phyloP scores from a whole-genome alignment of 345 rosid species.

The Moringa oleifera region DNA sequence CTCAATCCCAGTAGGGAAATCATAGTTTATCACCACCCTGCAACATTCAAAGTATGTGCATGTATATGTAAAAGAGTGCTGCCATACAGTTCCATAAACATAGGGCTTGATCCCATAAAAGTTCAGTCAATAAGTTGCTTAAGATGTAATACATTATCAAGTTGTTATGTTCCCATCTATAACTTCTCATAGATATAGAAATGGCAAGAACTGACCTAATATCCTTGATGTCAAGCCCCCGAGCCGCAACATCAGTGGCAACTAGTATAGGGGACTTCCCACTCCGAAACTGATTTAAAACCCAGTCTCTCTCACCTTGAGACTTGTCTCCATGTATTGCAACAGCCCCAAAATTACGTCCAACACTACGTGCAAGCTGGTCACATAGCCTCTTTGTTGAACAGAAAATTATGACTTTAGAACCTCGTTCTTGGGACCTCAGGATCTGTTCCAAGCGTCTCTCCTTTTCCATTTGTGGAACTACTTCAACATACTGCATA shows the following conservation, averaged over 20 bases:
- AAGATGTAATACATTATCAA: too few species aligned
- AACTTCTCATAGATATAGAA: neutral
- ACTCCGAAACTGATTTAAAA: slow-evolving; percentile 75
- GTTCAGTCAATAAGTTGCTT: too few species aligned
- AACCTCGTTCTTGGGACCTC: slow-evolving; percentile 84
- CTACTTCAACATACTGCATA: slow-evolving; percentile 82
- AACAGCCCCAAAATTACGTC: slow-evolving; percentile 77
- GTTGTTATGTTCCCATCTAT: neutral
- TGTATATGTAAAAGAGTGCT: neutral
- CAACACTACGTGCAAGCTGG: slow-evolving; percentile 80
- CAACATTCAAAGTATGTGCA: slow-evolving; percentile 13
- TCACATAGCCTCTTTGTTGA: slow-evolving; percentile 91
- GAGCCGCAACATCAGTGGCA: slow-evolving; percentile 98
- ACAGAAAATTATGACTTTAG: slow-evolving; percentile 85
- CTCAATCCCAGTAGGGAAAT: slow-evolving; percentile 92
- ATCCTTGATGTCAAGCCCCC: slow-evolving; percentile 94
- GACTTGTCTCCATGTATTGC: slow-evolving; percentile 97
- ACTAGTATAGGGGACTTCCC: slow-evolving; percentile 82
- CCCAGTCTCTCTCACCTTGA: slow-evolving; percentile 96
- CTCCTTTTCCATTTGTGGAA: slow-evolving; percentile 90
- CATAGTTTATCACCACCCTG: slow-evolving; percentile 93
- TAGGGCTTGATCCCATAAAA: too few species aligned
- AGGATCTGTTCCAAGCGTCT: slow-evolving; percentile 91
- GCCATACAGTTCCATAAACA: too few species aligned
- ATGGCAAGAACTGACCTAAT: slow-evolving; percentile 43